Conservation (phyloP, 768 basidiomycete species). For the Tylopilus cervinicoccineus region DNA sequence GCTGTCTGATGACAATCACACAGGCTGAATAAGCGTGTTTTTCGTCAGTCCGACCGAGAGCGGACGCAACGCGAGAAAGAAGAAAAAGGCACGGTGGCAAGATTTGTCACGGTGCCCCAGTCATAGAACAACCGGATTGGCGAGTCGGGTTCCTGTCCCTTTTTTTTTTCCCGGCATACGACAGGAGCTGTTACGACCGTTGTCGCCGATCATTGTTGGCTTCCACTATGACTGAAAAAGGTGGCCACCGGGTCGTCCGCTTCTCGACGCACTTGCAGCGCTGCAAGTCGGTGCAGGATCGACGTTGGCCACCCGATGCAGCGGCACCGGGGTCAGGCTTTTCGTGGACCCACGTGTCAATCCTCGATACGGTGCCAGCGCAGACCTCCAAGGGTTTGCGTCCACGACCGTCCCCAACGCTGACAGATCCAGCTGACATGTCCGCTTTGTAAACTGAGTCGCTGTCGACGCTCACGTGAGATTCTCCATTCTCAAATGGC, state of each 20-base stretch:
- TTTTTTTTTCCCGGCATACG: background rate
- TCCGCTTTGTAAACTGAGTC: conserved; percentile 6
- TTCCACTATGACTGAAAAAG: background rate
- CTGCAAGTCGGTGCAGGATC: background rate
- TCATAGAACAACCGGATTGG: background rate
- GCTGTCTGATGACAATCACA: too few species aligned
- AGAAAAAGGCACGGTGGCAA: background rate
- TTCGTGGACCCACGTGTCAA: background rate
- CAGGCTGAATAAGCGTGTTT: too few species aligned
- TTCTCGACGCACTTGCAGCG: background rate
- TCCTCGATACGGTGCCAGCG: too few species aligned
- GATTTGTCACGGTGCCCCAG: background rate
- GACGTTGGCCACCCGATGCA: background rate
- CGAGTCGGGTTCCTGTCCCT: background rate
- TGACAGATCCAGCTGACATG: background rate
- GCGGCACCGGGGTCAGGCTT: background rate
- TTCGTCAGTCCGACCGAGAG: background rate
- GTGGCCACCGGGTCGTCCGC: background rate
- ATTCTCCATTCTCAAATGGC: background rate
- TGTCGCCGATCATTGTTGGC: background rate
- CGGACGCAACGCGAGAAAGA: background rate
- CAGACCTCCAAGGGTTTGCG: too few species aligned
- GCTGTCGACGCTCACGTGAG: background rate
- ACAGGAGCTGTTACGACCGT: background rate
- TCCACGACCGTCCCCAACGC: background rate